Conservation (phyloP, 75 land plant species). For the Selaginella moellendorffii region DNA sequence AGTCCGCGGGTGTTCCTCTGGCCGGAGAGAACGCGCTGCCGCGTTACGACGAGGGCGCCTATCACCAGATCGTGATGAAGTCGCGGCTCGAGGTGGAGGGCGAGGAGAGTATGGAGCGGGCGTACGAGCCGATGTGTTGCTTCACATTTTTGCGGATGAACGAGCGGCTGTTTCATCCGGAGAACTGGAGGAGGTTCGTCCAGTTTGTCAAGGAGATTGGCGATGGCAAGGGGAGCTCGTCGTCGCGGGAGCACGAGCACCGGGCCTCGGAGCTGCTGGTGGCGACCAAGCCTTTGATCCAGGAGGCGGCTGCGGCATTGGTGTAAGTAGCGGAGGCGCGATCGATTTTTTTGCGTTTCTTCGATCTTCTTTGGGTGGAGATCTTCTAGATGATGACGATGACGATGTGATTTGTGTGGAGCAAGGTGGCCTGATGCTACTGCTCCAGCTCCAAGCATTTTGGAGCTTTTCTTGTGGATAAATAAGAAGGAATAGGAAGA, state of each 20-base stretch:
- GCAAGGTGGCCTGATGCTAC: too few relatives aligned
- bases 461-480: too few relatives aligned
- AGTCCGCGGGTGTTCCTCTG: conserved; percentile 33
- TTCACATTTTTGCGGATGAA: conserved; percentile 8
- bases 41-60: conserved; percentile 61
- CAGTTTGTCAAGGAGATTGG: not conserved
- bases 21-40: conserved; percentile 93
- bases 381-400: too few relatives aligned
- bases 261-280: not conserved
- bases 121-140: not conserved
- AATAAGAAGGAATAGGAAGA: too few relatives aligned
- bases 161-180: conserved; percentile 7
- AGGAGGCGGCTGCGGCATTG: not conserved
- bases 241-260: conserved; percentile 8
- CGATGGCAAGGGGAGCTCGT: not conserved
- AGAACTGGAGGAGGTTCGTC: conserved; percentile 4
- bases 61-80: conserved; percentile 36
- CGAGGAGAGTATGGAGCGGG: not conserved
- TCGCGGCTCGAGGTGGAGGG: conserved; percentile 10
- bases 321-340: not conserved
- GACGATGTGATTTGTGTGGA: too few relatives aligned
- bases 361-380: not conserved
- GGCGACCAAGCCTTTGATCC: not conserved
- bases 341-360: not conserved
- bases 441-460: too few relatives aligned